Evolutionary conservation across 257 asterid species (phyloP), one percentile per base, ranked within the genome.

Genomic region (Paraleonurus japonicus): DNA sequence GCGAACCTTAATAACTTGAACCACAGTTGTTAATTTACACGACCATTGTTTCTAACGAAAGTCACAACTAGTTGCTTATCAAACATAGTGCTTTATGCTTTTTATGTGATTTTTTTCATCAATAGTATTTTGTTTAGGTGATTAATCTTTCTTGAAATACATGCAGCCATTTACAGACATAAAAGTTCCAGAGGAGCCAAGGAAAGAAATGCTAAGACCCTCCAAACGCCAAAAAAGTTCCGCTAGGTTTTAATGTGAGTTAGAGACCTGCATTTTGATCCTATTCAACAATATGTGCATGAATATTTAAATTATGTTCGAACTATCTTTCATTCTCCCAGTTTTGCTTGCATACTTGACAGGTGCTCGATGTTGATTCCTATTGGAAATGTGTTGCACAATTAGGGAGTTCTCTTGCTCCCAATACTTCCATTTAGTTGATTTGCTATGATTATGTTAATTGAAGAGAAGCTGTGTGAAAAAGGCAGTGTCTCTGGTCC

Each of bases 171-270:
- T 80, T 64, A 77, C 76, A 24, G 90, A 85, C 66, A 28, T 78
- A 32, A 87, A 81, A 83, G 53, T 53, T 67, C 68, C 76, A 13
- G 90, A 85, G 60, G 87, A 83, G 65, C 78, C 84, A 1, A 80
- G 85, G 83, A 90, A 82, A 81, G 89, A 89, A 74, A 71, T 69
- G 22, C 72, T 10, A 61, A 87, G 92, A 83, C 89, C 92, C 62
- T 37, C 89, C 30, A 89, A 87, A 78, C 95, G 90, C 64, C 45
- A 74, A 89, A 87, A 73, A 89, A 85, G 76, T 7, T 75, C 15
- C 95, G 90, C 71, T 88, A 84, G 82, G 68, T 59, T 60, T 63
- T 61, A 24, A 6, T 41, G 22, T 19, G 12, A 33, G 48, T 20
- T 37, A 17, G 54, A 57, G 35, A 47, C 50, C 58, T 63, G 67